A percentile compares a stretch with the other conserved stretches of the same genome.
Evolutionary conservation across 202 grass and related monocot genomes (phyloP).

Genomic region (Cymbopogon flexuosus): DNA sequence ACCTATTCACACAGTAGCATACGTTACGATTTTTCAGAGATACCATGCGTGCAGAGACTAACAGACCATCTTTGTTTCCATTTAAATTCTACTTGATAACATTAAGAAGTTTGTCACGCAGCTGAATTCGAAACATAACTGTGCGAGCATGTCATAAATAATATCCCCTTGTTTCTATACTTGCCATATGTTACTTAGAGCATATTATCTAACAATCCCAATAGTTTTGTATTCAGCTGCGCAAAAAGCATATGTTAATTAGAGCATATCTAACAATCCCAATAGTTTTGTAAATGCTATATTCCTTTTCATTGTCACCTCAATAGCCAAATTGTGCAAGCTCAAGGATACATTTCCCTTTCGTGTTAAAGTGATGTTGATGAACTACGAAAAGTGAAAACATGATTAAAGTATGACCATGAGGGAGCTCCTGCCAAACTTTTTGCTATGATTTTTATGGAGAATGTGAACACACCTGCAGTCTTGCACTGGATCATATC

Average conservation of each 20-base stretch:
- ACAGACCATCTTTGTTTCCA: slow-evolving; percentile 6
- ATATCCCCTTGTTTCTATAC: slow-evolving; percentile 12
- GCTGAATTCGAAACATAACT: neutral
- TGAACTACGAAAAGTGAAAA: neutral
- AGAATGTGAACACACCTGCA: neutral
- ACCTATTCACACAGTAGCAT: neutral
- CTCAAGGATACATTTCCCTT: neutral
- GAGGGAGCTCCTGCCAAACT: neutral
- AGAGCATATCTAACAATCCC: neutral
- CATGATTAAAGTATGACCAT: neutral
- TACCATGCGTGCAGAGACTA: neutral
- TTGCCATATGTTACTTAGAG: neutral
- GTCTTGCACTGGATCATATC: neutral
- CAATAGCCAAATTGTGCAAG: neutral
- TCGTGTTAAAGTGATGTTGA: slow-evolving; percentile 1
- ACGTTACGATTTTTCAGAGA: slow-evolving; percentile 3
- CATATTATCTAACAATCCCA: neutral
- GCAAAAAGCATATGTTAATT: neutral
- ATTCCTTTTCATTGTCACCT: neutral
- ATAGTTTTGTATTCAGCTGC: neutral
- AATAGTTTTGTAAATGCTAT: neutral
- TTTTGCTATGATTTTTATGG: neutral
- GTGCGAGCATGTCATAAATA: neutral
- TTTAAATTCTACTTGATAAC: slow-evolving; percentile 9
- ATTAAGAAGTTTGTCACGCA: slow-evolving; percentile 20